These are phyloP conservation scores for Gaultheria prostrata DNA, from an alignment of 148 eudicot genomes.

Conservation along the genomic window DNA sequence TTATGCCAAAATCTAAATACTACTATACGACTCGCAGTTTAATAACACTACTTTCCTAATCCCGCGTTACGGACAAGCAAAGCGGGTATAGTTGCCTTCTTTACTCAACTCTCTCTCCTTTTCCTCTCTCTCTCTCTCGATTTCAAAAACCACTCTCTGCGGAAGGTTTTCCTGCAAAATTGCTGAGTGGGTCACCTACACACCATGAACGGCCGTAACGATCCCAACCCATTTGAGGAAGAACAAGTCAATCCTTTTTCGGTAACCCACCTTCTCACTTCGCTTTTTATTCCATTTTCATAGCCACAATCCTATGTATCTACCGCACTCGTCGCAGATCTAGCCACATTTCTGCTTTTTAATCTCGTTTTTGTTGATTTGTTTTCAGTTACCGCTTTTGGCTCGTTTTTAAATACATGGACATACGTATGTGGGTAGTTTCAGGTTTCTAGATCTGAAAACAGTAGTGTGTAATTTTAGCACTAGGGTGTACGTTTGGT, in stretches of 20 bases:
- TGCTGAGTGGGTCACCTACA: not conserved
- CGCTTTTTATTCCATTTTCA: not conserved
- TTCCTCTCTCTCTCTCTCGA: not conserved
- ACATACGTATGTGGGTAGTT: not conserved
- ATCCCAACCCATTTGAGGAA: slow-evolving; percentile 54
- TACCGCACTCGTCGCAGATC: slow-evolving; percentile 17
- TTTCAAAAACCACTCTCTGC: slow-evolving; percentile 11
- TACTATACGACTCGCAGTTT: too few species aligned
- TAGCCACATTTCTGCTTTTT: slow-evolving; percentile 17
- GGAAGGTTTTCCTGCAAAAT: slow-evolving; percentile 16
- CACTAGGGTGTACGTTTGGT: not conserved
- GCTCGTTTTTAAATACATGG: not conserved
- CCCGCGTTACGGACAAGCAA: slow-evolving; percentile 15
- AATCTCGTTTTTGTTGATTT: not conserved
- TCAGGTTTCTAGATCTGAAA: slow-evolving; percentile 4
- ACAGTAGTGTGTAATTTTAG: not conserved
- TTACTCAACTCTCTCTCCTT: slow-evolving; percentile 5
- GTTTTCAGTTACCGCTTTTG: not conserved
- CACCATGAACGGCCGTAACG: slow-evolving; percentile 50
- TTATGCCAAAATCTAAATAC: too few species aligned
- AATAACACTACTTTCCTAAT: not conserved
- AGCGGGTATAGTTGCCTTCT: not conserved
- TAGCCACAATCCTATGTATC: not conserved
- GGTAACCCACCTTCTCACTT: slow-evolving; percentile 32
- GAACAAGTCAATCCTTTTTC: slow-evolving; percentile 87